Evolutionary conservation across 1,284 basidiomycete genomes (phyloP), one percentile per base, ranked within the genome.

Genomic region (Pascua sp.): DNA sequence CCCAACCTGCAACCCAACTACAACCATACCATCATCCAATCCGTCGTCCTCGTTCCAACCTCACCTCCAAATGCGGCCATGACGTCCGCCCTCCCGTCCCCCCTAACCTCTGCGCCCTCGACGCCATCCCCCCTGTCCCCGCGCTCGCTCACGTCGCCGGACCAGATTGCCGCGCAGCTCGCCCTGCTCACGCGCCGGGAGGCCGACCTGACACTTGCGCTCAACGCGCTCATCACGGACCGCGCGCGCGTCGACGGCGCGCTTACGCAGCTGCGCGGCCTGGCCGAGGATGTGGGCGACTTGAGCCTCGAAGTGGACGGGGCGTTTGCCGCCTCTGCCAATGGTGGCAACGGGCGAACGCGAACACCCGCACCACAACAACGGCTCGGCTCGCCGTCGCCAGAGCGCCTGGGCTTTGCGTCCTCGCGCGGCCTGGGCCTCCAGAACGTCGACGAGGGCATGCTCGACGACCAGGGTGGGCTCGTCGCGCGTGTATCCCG

Each of bases 151-250:
- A 72, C 70, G 40, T 61, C 64, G 17, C 67, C 75, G 5, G 62
- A 60, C 5, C 70, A 76, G 49, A 75, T 77, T 39, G 48, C 69
- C 0, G 67, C 71, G 17, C 75, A 77, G 56, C 71, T 81, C 5
- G 69, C 78, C 8, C 81, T 83, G 18, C 83, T 91, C 41, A 86
- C 92, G 65, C 83, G 86, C 12, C 85, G 90, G 71, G 90, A 94
- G 68, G 81, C 86, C 40, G 81, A 86, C 32, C 82, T 94, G 15
- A 89, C 90, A 11, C 81, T 83, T 51, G 85, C 87, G n/a, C 83
- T 95, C 50, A 81, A 88, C 4, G 80, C 84, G 47, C 80, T 93
- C 32, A 81, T 95, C 18, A 83, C 86, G 44, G 81, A 86, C 56
- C 81, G 84, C 49, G 82, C 86, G 17, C 85, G 86, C 11, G 85